Evolutionary conservation across 2,329 filamentous ascomycete genomes (phyloP).

Genomic region (Cytospora chrysosperma): DNA sequence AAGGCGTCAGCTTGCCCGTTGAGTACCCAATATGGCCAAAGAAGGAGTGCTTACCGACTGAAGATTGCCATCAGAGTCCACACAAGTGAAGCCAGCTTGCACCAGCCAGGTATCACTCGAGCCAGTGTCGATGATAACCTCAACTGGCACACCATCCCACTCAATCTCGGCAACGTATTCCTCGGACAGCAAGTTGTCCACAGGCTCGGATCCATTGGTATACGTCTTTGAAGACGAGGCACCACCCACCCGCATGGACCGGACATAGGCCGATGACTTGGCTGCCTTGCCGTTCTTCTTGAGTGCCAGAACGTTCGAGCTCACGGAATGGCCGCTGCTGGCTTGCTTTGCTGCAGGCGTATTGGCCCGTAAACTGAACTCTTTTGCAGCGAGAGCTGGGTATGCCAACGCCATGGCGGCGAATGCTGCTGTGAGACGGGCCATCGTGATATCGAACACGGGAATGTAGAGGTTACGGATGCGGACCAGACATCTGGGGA

Average conservation of each 20-base stretch:
- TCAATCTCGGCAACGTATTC: constrained; percentile 16
- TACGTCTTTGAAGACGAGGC: background rate
- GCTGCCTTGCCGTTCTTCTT: constrained; percentile 7
- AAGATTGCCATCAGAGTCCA: background rate
- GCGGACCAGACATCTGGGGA: background rate
- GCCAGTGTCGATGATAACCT: constrained; percentile 18
- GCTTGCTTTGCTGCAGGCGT: constrained; percentile 1
- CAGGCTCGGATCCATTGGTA: background rate
- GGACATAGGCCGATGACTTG: constrained; percentile 13
- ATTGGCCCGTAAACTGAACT: background rate
- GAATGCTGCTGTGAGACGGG: background rate
- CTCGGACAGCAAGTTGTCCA: constrained; percentile 1
- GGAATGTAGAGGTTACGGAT: background rate
- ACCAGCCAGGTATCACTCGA: constrained; percentile 21
- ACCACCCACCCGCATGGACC: background rate
- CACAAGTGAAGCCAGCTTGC: constrained; percentile 20
- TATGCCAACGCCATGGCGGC: background rate
- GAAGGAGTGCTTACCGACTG: background rate
- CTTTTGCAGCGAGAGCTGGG: background rate
- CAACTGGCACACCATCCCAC: constrained; percentile 1
- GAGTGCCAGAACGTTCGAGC: constrained; percentile 9
- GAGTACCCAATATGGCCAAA: no score
- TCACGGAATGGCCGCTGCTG: constrained; percentile 8
- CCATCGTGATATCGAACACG: background rate
- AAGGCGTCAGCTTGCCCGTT: background rate